phyloP scores from a whole-genome alignment of 306 rosid species.

The Arachis hypogaea region DNA sequence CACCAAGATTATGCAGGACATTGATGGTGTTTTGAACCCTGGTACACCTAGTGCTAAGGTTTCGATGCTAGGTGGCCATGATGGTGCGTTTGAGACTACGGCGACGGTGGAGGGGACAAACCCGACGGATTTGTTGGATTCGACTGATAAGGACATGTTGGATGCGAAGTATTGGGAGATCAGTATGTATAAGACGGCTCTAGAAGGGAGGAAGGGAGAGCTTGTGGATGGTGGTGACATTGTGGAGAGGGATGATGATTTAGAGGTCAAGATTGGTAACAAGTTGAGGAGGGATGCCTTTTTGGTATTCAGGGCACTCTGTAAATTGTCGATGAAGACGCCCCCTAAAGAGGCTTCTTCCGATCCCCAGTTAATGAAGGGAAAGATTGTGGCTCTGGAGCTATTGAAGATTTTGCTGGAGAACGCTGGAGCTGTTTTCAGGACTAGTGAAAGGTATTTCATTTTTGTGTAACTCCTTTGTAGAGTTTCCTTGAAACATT shows the following conservation, averaged over 20 bases:
- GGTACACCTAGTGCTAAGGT: slow-evolving; percentile 59
- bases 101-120: slow-evolving; percentile 85
- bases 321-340: slow-evolving; percentile 95
- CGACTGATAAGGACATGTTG: slow-evolving; percentile 98
- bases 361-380: slow-evolving; percentile 92
- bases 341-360: slow-evolving; percentile 89
- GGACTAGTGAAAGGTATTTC: slow-evolving; percentile 94
- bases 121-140: slow-evolving; percentile 94
- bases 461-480: slow-evolving; percentile 1
- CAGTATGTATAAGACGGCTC: slow-evolving; percentile 97
- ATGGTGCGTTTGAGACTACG: slow-evolving; percentile 91
- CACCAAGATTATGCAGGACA: slow-evolving; percentile 92
- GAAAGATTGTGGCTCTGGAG: slow-evolving; percentile 96
- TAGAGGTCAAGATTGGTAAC: slow-evolving; percentile 98
- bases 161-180: slow-evolving; percentile 99
- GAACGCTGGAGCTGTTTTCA: slow-evolving; percentile 97
- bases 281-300: slow-evolving; percentile 95
- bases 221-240: slow-evolving; percentile 89
- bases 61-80: slow-evolving; percentile 68
- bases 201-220: slow-evolving; percentile 96
- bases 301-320: slow-evolving; percentile 94
- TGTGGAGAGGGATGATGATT: slow-evolving; percentile 90
- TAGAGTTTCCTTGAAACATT: neutral
- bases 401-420: slow-evolving; percentile 93
- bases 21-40: slow-evolving; percentile 93